Percentiles rank a stretch among this genome's conserved stretches.
Conservation (phyloP, 306 rosid genomes). For the Prunus dulcis region DNA sequence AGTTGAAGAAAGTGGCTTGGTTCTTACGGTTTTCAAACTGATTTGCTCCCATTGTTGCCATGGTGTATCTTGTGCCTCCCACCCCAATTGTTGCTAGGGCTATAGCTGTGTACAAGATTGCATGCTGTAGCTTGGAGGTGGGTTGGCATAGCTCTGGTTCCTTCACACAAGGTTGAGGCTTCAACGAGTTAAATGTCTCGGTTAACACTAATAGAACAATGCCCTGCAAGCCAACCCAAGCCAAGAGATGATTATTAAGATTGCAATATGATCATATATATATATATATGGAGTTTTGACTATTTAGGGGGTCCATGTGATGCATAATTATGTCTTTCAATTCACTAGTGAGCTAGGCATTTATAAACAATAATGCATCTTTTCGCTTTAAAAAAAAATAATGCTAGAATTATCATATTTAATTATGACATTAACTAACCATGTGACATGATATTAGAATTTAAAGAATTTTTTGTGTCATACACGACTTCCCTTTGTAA, state of each 20-base stretch:
- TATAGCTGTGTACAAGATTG: slow-evolving; percentile 29
- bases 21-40: slow-evolving; percentile 33
- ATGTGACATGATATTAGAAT: too few relatives aligned
- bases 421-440: too few relatives aligned
- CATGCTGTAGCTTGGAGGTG: slow-evolving; percentile 29
- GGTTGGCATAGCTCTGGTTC: slow-evolving; percentile 32
- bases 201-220: slow-evolving; percentile 22
- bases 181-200: slow-evolving; percentile 25
- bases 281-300: too few relatives aligned
- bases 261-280: background rate
- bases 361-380: too few relatives aligned
- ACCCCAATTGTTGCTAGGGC: slow-evolving; percentile 33
- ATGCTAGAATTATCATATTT: too few relatives aligned
- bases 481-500: too few relatives aligned
- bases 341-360: too few relatives aligned
- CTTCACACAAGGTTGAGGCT: slow-evolving; percentile 31
- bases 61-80: slow-evolving; percentile 52
- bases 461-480: too few relatives aligned
- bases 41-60: slow-evolving; percentile 47
- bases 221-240: slow-evolving; percentile 27
- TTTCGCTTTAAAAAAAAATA: too few relatives aligned
- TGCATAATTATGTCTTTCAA: too few relatives aligned
- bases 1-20: slow-evolving; percentile 38
- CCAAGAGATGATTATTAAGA: background rate
- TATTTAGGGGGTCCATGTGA: too few relatives aligned